Conservation (phyloP, 805 yeast species). For the Kregervanrija pseudodelftensis region DNA sequence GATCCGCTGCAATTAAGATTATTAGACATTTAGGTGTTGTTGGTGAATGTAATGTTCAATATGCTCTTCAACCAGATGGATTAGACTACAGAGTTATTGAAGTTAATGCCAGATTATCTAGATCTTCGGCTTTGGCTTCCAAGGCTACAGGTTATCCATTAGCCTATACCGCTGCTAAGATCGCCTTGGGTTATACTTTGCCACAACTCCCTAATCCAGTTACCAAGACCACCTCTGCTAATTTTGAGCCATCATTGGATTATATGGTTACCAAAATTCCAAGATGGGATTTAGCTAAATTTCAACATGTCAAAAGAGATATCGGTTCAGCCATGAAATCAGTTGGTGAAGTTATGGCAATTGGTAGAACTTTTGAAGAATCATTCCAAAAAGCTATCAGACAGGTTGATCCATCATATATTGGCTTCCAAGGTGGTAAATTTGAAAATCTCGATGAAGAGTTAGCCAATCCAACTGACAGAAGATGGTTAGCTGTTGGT, state of each 20-base stretch:
- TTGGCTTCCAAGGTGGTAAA: constrained; percentile 86
- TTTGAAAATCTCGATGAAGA: constrained; percentile 72
- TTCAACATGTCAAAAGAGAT: constrained; percentile 89
- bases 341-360: constrained; percentile 99
- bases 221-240: constrained; percentile 91
- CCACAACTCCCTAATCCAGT: constrained; percentile 96
- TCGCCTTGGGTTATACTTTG: constrained; percentile 88
- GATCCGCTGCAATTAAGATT: constrained; percentile 95
- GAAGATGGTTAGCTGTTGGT: constrained; percentile 97
- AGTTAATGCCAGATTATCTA: constrained; percentile 93
- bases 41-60: constrained; percentile 98
- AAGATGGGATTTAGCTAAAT: constrained; percentile 95
- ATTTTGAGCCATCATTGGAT: constrained; percentile 95
- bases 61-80: constrained; percentile 93
- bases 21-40: constrained; percentile 97
- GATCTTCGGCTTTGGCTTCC: constrained; percentile 96
- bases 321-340: constrained; percentile 97
- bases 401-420: constrained; percentile 84
- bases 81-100: constrained; percentile 94
- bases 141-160: constrained; percentile 98
- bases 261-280: constrained; percentile 97
- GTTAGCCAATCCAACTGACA: constrained; percentile 82
- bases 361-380: constrained; percentile 96
- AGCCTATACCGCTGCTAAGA: constrained; percentile 97
- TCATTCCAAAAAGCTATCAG: constrained; percentile 96